Percentiles rank a stretch among this genome's conserved stretches.
Evolutionary conservation across 163 green algal species (phyloP).

Genomic region (Chloroidium sp.): DNA sequence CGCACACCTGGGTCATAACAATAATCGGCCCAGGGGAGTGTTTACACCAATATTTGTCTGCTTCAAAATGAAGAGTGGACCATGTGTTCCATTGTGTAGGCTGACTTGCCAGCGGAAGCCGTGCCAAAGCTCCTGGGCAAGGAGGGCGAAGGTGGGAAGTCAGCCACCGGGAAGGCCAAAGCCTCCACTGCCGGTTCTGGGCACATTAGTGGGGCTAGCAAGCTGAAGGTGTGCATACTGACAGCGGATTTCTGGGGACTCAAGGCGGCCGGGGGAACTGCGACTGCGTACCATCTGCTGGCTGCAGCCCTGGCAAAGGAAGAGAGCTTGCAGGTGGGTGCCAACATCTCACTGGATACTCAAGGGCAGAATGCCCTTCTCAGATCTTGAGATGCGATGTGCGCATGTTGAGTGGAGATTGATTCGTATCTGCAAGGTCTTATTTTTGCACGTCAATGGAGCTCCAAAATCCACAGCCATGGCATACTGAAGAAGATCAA

Average conservation of each 20-base stretch:
- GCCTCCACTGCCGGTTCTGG: not conserved
- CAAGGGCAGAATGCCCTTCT: too few species aligned
- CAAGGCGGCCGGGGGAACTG: slow-evolving; percentile 13
- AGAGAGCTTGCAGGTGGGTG: not conserved
- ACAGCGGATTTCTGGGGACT: slow-evolving; percentile 19
- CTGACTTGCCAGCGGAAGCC: not conserved
- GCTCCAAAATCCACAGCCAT: not conserved
- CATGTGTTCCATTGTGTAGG: not conserved
- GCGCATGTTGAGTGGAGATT: too few species aligned
- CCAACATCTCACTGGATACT: too few species aligned
- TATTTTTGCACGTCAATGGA: too few species aligned
- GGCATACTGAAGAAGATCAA: not conserved
- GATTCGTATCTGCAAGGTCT: too few species aligned
- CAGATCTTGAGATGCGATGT: too few species aligned
- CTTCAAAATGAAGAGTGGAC: too few species aligned
- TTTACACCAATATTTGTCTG: too few species aligned
- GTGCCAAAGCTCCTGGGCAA: not conserved
- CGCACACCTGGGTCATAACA: too few species aligned
- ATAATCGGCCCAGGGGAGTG: too few species aligned
- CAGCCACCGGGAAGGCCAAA: not conserved
- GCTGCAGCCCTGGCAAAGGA: slow-evolving; percentile 4
- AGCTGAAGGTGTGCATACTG: slow-evolving; percentile 12
- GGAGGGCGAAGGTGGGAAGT: not conserved
- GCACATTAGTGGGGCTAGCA: not conserved
- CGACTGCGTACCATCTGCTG: slow-evolving; percentile 20